Conservation (phyloP, 83 land plant species). For the Picea abies region DNA sequence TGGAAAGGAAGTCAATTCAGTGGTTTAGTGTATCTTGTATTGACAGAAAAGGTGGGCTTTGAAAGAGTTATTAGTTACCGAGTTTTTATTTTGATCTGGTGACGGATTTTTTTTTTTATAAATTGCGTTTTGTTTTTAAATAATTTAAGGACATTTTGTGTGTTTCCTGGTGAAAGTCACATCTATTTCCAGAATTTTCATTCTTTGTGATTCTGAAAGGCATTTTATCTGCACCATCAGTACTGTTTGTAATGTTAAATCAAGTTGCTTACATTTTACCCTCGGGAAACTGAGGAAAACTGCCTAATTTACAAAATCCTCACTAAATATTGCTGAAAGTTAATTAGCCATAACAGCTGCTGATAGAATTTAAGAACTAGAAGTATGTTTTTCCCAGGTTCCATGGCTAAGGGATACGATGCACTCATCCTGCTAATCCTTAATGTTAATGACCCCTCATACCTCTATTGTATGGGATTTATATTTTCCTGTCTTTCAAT, state of each 20-base stretch:
- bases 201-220: too few relatives aligned
- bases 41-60: conserved; percentile 69
- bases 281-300: not conserved
- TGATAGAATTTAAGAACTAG: not conserved
- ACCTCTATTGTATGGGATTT: not conserved
- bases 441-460: not conserved
- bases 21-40: conserved; percentile 80
- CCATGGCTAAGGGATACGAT: not conserved
- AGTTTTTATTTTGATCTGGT: not conserved
- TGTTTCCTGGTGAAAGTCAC: not conserved
- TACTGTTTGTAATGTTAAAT: not conserved
- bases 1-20: conserved; percentile 68
- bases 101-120: not conserved
- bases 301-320: not conserved
- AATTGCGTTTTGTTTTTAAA: too few relatives aligned
- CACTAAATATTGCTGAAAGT: not conserved
- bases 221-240: too few relatives aligned
- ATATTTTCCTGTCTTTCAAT: not conserved
- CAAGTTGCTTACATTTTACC: not conserved
- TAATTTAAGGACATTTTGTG: not conserved
- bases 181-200: not conserved
- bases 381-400: not conserved
- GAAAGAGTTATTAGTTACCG: not conserved
- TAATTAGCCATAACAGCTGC: not conserved
- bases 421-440: conserved; percentile 2